A percentile compares a stretch with the other conserved stretches of the same genome.
phyloP scores from a whole-genome alignment of 1,284 basidiomycete genomes.

The Marasmius oreades region DNA sequence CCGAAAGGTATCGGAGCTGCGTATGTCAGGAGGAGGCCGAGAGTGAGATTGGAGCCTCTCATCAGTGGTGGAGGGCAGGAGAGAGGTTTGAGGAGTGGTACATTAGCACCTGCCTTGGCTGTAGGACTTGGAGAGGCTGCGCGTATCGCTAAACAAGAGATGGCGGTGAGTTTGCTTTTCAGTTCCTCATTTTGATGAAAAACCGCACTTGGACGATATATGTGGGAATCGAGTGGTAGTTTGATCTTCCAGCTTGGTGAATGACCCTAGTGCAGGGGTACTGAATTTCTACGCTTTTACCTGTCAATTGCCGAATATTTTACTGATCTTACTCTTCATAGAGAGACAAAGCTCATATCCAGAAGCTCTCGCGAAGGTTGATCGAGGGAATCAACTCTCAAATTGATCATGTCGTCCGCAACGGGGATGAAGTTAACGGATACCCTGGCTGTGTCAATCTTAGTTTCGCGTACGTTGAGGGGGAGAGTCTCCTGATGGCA shows the following conservation, averaged over 20 bases:
- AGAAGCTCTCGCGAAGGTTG: conserved; percentile 78
- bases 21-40: conserved; percentile 90
- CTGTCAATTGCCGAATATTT: conserved; percentile 8
- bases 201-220: conserved; percentile 29
- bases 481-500: conserved; percentile 97
- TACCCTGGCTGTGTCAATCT: conserved; percentile 95
- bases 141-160: conserved; percentile 87
- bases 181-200: conserved; percentile 46
- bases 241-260: conserved; percentile 44
- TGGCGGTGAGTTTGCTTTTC: conserved; percentile 67
- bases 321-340: conserved; percentile 33
- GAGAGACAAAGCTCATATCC: conserved; percentile 83
- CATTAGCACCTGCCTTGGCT: conserved; percentile 84
- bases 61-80: conserved; percentile 98
- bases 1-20: conserved; percentile 96
- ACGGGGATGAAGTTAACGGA: conserved; percentile 87
- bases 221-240: conserved; percentile 34
- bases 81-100: conserved; percentile 92
- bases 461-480: conserved; percentile 96
- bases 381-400: conserved; percentile 78
- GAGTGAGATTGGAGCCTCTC: conserved; percentile 94
- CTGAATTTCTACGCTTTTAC: conserved; percentile 47
- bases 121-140: conserved; percentile 97
- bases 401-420: conserved; percentile 90
- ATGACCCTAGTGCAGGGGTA: conserved; percentile 86